Base-by-base conservation (phyloP, 1,284 basidiomycete species). In the Cystobasidium slooffiae region DNA sequence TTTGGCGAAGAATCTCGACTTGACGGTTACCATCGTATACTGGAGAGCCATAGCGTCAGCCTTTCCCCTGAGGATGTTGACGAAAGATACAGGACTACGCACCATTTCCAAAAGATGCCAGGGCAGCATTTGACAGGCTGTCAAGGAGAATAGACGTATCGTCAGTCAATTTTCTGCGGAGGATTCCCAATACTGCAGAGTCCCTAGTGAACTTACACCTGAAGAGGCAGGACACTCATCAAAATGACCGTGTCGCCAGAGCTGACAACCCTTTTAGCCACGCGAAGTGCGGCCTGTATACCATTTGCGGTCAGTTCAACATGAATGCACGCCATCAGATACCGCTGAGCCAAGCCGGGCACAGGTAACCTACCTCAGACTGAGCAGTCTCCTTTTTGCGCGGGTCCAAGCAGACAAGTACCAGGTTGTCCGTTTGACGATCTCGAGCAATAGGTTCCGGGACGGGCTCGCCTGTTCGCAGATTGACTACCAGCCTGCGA, bases 1-100 rank as follows among this genome's bases (percentile, higher is more conserved):
- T 31, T 12, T 70, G 9, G 22, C 55, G 58, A 7, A 70, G 47
- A 14, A 24, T 41, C 12, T 62, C 16, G 7, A 61, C 37, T 24
- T 70, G 68, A 58, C 46, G 62, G 24, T 70, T 37, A 1, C 47
- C n/a, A 41, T 70, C 68, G 37, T 62, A 62, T 39, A 20, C 56
- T 46, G 24, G 16, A 14, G 65, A 22, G 51, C 41, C 31, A 47
- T 31, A n/a, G 68, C 9, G 31, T 14, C 10, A 56, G 24, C 9
- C 24, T n/a, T 3, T 12, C 3, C 5, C 3, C 41, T 16, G 20
- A 53, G 9, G 16, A 20, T 12, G n/a, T n/a, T 8, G 24, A 7
- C 31, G 58, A 20, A 24, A 6, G 6, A 18, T 31, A 1, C 56
- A 51, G 20, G 47, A 51, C 16, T 12, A 59, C 56, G 4, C 31